A percentile compares a stretch with the other conserved stretches of the same genome.
Evolutionary conservation across 768 basidiomycete genomes (phyloP).

Genomic region (Pleurotus sapidus): DNA sequence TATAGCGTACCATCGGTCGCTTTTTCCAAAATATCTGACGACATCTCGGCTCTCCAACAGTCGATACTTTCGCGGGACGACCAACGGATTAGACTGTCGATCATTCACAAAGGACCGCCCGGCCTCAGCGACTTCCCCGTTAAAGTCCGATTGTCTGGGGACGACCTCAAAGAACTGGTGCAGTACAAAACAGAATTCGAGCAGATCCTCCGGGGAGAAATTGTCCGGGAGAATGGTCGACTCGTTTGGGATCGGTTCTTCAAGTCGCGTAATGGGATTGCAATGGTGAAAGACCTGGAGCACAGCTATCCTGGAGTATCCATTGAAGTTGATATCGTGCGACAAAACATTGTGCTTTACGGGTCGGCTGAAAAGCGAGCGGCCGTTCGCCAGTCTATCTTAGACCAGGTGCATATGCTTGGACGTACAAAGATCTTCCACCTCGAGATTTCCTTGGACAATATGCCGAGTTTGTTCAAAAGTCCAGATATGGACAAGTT

Average conservation of each 20-base stretch:
- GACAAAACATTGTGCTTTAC: slow-evolving; percentile 51
- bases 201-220: slow-evolving; percentile 59
- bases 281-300: slow-evolving; percentile 46
- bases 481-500: slow-evolving; percentile 43
- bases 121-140: slow-evolving; percentile 18
- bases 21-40: slow-evolving; percentile 38
- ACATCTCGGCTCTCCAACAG: slow-evolving; percentile 43
- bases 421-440: slow-evolving; percentile 35
- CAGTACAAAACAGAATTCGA: slow-evolving; percentile 61
- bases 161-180: slow-evolving; percentile 47
- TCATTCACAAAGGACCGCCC: slow-evolving; percentile 7
- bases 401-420: slow-evolving; percentile 43
- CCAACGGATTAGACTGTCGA: slow-evolving; percentile 19
- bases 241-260: slow-evolving; percentile 70
- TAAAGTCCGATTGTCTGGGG: slow-evolving; percentile 46
- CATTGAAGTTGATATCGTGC: slow-evolving; percentile 37
- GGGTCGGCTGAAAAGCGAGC: slow-evolving; percentile 43
- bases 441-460: slow-evolving; percentile 44
- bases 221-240: slow-evolving; percentile 44
- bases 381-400: slow-evolving; percentile 39
- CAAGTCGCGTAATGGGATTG: slow-evolving; percentile 30
- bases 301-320: slow-evolving; percentile 31
- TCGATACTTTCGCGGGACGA: slow-evolving; percentile 28
- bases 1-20: slow-evolving; percentile 36
- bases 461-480: slow-evolving; percentile 41